Base-by-base conservation (phyloP, 257 asterid species). In the Lithospermum erythrorhizon region DNA sequence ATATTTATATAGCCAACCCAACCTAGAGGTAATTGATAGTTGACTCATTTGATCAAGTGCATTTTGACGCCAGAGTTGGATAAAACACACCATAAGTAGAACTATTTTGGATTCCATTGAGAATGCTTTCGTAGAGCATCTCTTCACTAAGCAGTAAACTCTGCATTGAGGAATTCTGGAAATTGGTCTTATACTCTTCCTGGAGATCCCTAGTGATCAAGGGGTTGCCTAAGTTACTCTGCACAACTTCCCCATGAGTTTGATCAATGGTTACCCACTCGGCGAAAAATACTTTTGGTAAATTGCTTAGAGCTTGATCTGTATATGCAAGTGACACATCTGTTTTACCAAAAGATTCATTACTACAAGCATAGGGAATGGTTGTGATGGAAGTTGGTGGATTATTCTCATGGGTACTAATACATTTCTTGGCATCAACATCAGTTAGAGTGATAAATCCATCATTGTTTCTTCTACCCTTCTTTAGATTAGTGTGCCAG, bases 191-290 rank as follows among this genome's bases (percentile, higher is more conserved):
- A 5, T 58, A 61, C 20, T 58, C 23, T 2, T 75, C 55, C 1
- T 41, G 21, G 27, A 49, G 23, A 29, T 17, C 21, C 18, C 48
- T 63, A 27, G 63, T 14, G 63, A 57, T 35, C 53, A 69, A 19
- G 6, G 54, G 35, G 47, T 48, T 45, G 63, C 58, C 9, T 15
- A 63, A 45, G n/a, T n/a, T n/a, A 45, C 48, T 62, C 15, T 24
- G 62, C 14, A 35, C 41, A 6, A 37, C 68, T 51, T 64, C 77
- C 20, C 65, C 62, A 21, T 66, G 71, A 61, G 78, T 78, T 51
- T 72, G 73, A 65, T 90, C 93, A 0, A 70, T 59, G 14, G 77
- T 72, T 14, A 90, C 73, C 97, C 97, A 90, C 66, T 90, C 97
- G 2, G 97, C 71, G 55, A 90, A 90, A 6, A 90, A 48, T 56